Percentiles rank a stretch among this genome's conserved stretches.
phyloP scores from a whole-genome alignment of 1,284 basidiomycete species.

The Amylostereum chailletii region DNA sequence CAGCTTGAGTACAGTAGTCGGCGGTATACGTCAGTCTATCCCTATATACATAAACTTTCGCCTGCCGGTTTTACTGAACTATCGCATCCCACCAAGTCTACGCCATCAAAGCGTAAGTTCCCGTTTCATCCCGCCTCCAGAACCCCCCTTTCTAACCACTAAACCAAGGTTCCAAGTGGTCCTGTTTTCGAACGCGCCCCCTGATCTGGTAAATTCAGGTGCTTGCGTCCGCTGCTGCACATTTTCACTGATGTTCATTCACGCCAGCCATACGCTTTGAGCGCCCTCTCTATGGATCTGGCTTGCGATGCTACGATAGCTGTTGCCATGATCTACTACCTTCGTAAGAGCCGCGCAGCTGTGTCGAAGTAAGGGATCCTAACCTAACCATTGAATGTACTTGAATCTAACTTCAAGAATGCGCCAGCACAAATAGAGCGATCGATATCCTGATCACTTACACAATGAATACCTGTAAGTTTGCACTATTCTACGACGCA shows the following conservation, averaged over 20 bases:
- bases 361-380: neutral
- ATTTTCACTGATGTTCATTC: too few relatives aligned
- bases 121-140: too few relatives aligned
- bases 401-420: neutral
- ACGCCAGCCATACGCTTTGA: neutral
- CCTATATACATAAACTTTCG: neutral
- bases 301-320: neutral
- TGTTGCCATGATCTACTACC: neutral
- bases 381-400: neutral
- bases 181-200: too few relatives aligned
- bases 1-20: too few relatives aligned
- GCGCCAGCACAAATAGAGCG: neutral
- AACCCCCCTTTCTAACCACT: too few relatives aligned
- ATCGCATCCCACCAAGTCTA: neutral
- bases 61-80: neutral
- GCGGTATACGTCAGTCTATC: neutral
- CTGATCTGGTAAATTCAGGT: too few relatives aligned
- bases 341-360: neutral
- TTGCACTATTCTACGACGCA: neutral
- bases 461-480: neutral
- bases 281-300: neutral
- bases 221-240: too few relatives aligned
- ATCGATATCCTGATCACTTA: neutral
- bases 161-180: too few relatives aligned
- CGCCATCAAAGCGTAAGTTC: neutral